These are phyloP conservation scores for Pisolithus albus DNA, from an alignment of 768 basidiomycete species.

Conservation along the genomic window DNA sequence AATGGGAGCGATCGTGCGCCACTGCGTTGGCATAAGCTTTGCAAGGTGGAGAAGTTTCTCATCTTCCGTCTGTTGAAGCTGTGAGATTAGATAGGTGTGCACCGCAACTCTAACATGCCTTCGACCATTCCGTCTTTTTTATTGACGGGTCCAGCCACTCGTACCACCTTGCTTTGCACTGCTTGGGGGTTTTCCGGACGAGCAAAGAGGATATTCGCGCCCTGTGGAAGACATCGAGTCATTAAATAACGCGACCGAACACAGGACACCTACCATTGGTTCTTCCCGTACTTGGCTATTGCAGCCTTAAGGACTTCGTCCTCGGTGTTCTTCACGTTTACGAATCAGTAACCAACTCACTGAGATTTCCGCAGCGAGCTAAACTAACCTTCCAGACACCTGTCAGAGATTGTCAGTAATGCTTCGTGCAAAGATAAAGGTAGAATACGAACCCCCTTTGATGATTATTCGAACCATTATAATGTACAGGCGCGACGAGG, in stretches of 20 bases:
- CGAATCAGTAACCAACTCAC: slow-evolving; percentile 3
- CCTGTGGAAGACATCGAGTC: slow-evolving; percentile 36
- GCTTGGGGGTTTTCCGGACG: slow-evolving; percentile 97
- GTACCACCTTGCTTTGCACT: slow-evolving; percentile 99
- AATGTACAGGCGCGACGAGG: background rate
- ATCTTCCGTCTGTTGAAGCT: slow-evolving; percentile 71
- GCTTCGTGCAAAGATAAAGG: background rate
- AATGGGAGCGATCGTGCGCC: slow-evolving; percentile 98
- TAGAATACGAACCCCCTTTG: slow-evolving; percentile 62
- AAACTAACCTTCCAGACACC: slow-evolving; percentile 74
- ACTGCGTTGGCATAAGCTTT: slow-evolving; percentile 99
- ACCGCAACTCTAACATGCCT: slow-evolving; percentile 42
- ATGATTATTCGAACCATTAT: slow-evolving; percentile 85
- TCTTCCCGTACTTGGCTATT: slow-evolving; percentile 95
- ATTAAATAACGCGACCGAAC: background rate
- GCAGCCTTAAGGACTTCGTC: slow-evolving; percentile 99
- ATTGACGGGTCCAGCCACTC: slow-evolving; percentile 99
- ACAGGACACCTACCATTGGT: slow-evolving; percentile 64
- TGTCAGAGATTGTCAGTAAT: slow-evolving; percentile 18
- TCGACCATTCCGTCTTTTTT: slow-evolving; percentile 99
- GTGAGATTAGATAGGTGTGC: background rate
- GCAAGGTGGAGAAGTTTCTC: slow-evolving; percentile 97
- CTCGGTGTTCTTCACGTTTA: slow-evolving; percentile 69
- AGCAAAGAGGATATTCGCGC: slow-evolving; percentile 96
- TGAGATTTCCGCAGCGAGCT: background rate